Evolutionary conservation across 2,329 filamentous ascomycete genomes (phyloP), one percentile per base, ranked within the genome.

Genomic region (Xylaria polymorpha): DNA sequence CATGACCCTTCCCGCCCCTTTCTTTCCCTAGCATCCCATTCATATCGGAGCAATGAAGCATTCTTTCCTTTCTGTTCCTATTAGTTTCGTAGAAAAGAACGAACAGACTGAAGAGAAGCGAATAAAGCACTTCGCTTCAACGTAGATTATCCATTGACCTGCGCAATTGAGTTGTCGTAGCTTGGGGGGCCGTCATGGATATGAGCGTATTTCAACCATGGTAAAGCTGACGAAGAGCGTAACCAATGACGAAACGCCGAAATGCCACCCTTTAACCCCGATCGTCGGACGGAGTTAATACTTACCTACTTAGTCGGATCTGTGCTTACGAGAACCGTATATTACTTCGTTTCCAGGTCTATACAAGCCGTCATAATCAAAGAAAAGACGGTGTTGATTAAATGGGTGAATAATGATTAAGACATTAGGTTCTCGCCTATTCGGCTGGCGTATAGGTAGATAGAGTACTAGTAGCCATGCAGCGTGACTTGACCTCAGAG

Each of bases 311-410:
- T 62, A 29, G 18, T 61, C 48, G 25, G 51, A 64, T 37, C 32
- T 56, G 10, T 25, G 35, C 41, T 22, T 61, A 58, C n/a, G 51
- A 58, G 35, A 57, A 48, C 12, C 18, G 10, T 57, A 46, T 18
- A 39, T 18, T 37, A 48, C 32, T 48, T 62, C 37, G 50, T 55
- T 46, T 41, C 53, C 41, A 46, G 61, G 48, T 65, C 35, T 63
- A 71, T 66, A 66, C 66, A 64, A 68, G 29, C 44, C 50, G 48
- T 59, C 58, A 25, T 63, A 57, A 68, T 56, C 57, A 63, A 68
- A 66, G 44, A 37, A 44, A 63, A 50, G 22, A 57, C 60, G 53
- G 59, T 41, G 14, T 46, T 43, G 25, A 66, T 63, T 53, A 46
- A 32, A 51, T 39, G 10, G 18, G 20, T 55, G 51, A 43, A 56